Evolutionary conservation across 2,329 filamentous ascomycete species (phyloP), one percentile per base, ranked within the genome.

Genomic region (Lasiodiplodia theobromae): DNA sequence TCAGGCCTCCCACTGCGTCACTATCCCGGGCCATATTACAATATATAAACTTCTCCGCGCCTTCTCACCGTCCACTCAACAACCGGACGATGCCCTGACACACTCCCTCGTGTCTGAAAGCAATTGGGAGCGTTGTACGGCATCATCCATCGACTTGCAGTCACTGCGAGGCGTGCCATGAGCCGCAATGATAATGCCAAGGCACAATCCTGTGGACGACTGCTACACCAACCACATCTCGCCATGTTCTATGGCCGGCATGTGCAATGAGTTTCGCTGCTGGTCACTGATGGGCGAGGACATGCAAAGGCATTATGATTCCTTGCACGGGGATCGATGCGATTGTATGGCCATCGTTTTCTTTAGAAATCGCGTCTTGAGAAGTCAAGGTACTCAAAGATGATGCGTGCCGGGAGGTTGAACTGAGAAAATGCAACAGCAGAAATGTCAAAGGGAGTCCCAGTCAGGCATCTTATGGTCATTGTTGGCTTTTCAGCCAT

Each of bases 1-100:
- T 58, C 65, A 67, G 53, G 65, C 65, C 53, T 67, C 38, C 65
- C 37, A 25, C 60, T 52, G 44, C 60, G 60, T 64, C 60, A 64
- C 60, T 49, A 64, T 64, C 53, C 54, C 18, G 65, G 53, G 11
- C 64, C 21, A 57, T 57, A 57, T 23, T 21, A 34, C 31, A 34
- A 34, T 34, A 37, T 57, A 56, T 57, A 56, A 34, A 44, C 8
- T 49, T 34, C 16, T 40, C n/a, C 44, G 37, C 44, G 6, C 23
- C 4, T 51, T 34, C 6, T 28, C 7, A 4, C 4, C 18, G 10
- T 28, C 6, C 11, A 34, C 51, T 3, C n/a, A 1, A 57, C 28
- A 57, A 47, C 64, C 38, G 18, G 40, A 58, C 37, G 40, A 60
- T 67, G 65, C 23, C 53, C 56, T 67, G 65, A 67, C 65, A 60